Conservation (phyloP, 768 basidiomycete genomes). For the Termitomyces sp. region DNA sequence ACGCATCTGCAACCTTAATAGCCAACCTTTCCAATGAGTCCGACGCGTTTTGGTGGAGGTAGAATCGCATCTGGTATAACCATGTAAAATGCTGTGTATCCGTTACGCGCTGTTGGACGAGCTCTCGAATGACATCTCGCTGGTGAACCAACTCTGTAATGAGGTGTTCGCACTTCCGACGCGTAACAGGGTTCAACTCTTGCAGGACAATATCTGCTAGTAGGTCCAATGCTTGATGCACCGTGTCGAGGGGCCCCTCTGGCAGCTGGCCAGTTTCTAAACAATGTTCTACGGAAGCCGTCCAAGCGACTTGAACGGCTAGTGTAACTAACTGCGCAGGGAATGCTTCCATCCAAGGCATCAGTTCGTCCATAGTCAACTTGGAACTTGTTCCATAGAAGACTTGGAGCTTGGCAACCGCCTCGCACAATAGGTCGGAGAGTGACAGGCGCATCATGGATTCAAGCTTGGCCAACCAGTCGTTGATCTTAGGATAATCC, state of each 20-base stretch:
- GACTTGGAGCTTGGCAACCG: conserved; percentile 73
- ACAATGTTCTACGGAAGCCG: conserved; percentile 72
- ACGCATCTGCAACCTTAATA: conserved; percentile 86
- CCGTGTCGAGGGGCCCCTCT: conserved; percentile 66
- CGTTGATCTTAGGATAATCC: conserved; percentile 97
- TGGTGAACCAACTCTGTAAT: conserved; percentile 99
- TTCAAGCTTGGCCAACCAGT: conserved; percentile 94
- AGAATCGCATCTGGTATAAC: conserved; percentile 99
- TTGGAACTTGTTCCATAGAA: conserved; percentile 72
- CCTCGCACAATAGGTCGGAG: conserved; percentile 75
- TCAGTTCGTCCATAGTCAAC: conserved; percentile 66
- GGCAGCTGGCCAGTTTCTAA: conserved; percentile 58
- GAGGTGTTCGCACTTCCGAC: conserved; percentile 96
- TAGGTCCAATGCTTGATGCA: conserved; percentile 83
- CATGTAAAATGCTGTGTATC: conserved; percentile 82
- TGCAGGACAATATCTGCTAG: conserved; percentile 96
- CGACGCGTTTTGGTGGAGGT: conserved; percentile 69
- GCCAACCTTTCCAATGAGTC: conserved; percentile 79
- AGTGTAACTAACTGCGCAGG: conserved; percentile 96
- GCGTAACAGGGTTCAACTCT: conserved; percentile 86
- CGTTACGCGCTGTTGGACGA: conserved; percentile 62
- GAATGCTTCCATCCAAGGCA: conserved; percentile 90
- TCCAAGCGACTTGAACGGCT: conserved; percentile 96
- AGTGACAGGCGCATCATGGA: conserved; percentile 90
- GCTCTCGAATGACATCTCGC: conserved; percentile 85